Evolutionary conservation across 2,329 filamentous ascomycete genomes (phyloP).

Genomic region (Fusarium sp.): DNA sequence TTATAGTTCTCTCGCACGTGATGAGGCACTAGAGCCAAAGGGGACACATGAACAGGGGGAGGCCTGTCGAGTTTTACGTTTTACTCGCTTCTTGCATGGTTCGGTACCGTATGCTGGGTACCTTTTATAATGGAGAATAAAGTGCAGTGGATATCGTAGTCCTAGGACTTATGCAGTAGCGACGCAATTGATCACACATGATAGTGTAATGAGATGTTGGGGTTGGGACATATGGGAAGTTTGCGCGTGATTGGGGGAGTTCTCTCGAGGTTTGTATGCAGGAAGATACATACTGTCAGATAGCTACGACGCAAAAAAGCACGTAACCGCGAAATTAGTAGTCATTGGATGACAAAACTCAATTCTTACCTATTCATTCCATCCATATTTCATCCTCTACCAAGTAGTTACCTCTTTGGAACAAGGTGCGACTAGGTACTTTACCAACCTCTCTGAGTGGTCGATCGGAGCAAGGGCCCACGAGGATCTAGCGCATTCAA

Average conservation of each 20-base stretch:
- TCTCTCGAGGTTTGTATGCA: neutral
- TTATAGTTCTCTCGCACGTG: conserved; percentile 39
- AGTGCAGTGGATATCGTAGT: conserved; percentile 19
- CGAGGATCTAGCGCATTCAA: conserved; percentile 35
- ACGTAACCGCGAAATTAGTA: neutral
- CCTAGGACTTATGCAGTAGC: conserved; percentile 24
- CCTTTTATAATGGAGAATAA: conserved; percentile 30
- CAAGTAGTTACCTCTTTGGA: conserved; percentile 22
- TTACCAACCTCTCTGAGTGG: conserved; percentile 23
- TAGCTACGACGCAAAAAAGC: conserved; percentile 10
- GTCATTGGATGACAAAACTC: conserved; percentile 20
- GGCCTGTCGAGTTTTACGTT: conserved; percentile 38
- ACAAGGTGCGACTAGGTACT: conserved; percentile 15
- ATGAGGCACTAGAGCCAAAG: conserved; percentile 34
- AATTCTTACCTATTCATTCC: conserved; percentile 17
- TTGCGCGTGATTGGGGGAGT: neutral
- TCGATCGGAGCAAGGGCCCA: conserved; percentile 32
- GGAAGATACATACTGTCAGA: neutral
- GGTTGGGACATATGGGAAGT: neutral
- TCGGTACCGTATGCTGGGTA: conserved; percentile 41
- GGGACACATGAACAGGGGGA: conserved; percentile 18
- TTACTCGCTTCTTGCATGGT: conserved; percentile 35
- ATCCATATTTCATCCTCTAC: neutral
- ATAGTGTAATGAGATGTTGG: neutral
- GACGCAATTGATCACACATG: conserved; percentile 17